phyloP scores from a whole-genome alignment of 768 basidiomycete genomes.

The Mycena latifolia region DNA sequence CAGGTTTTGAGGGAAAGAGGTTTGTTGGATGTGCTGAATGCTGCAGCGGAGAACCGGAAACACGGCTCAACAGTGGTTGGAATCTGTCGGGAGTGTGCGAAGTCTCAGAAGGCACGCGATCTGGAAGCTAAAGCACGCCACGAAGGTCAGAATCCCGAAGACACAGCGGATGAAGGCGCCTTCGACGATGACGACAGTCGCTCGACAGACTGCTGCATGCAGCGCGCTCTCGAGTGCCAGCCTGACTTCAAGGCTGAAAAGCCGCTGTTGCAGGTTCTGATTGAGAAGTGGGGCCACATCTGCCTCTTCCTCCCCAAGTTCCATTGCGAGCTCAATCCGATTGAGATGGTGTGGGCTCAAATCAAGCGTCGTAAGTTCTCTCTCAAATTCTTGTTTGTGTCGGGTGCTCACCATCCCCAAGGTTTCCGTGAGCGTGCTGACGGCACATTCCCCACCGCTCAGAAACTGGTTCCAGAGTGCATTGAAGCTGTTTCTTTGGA shows the following conservation, averaged over 20 bases:
- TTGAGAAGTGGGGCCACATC: constrained; percentile 41
- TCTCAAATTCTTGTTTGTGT: constrained; percentile 17
- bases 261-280: constrained; percentile 36
- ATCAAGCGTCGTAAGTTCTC: constrained; percentile 38
- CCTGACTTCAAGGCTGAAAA: constrained; percentile 39
- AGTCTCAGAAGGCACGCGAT: constrained; percentile 33
- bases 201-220: constrained; percentile 38
- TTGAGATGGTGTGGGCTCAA: constrained; percentile 46
- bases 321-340: constrained; percentile 36
- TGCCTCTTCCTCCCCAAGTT: too few species aligned
- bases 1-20: constrained; percentile 35
- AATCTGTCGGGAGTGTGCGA: constrained; percentile 34
- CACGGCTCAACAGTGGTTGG: constrained; percentile 27
- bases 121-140: constrained; percentile 32
- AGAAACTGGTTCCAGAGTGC: constrained; percentile 40
- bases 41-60: constrained; percentile 11
- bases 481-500: constrained; percentile 33
- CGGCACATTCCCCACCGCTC: constrained; percentile 40
- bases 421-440: constrained; percentile 39
- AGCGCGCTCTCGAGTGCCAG: constrained; percentile 35
- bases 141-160: constrained; percentile 27
- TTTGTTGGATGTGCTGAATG: constrained; percentile 15
- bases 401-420: constrained; percentile 24
- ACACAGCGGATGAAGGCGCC: constrained; percentile 16
- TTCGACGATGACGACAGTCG: constrained; percentile 30